These are phyloP conservation scores for Corymbia citriodora DNA, from an alignment of 441 rosid genomes.

Conservation along the genomic window DNA sequence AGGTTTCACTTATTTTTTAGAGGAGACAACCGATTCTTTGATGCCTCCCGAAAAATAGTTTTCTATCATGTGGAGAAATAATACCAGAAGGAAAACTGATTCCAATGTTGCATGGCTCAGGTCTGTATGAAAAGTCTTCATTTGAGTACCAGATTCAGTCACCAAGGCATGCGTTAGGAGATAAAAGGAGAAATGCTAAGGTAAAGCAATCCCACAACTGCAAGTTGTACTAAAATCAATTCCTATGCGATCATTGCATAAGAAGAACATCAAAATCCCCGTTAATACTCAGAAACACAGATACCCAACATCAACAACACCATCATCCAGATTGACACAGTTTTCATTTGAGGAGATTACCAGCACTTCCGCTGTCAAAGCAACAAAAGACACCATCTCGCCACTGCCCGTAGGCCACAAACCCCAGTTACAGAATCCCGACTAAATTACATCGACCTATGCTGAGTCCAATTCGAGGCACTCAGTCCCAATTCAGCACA, in stretches of 20 bases:
- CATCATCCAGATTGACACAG: neutral
- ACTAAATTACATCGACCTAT: neutral
- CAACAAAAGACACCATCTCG: neutral
- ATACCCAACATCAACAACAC: neutral
- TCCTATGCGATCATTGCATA: neutral
- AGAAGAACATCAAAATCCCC: neutral
- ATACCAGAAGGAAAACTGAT: neutral
- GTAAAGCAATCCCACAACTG: neutral
- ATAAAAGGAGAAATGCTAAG: neutral
- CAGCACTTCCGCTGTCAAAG: neutral
- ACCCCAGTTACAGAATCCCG: neutral
- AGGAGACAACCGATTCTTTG: neutral
- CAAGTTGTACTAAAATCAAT: neutral
- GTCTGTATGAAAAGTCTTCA: neutral
- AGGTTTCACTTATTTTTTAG: neutral
- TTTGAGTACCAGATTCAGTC: neutral
- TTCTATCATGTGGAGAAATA: neutral
- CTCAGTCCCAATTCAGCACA: neutral
- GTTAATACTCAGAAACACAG: neutral
- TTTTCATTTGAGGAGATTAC: neutral
- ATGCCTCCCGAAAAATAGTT: neutral
- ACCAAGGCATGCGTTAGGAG: neutral
- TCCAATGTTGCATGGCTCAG: neutral
- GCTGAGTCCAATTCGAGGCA: neutral
- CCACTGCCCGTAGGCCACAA: neutral